Percentiles rank a stretch among this genome's conserved stretches.
Conservation (phyloP, 257 asterid genomes). For the Anisodus acutangulus region DNA sequence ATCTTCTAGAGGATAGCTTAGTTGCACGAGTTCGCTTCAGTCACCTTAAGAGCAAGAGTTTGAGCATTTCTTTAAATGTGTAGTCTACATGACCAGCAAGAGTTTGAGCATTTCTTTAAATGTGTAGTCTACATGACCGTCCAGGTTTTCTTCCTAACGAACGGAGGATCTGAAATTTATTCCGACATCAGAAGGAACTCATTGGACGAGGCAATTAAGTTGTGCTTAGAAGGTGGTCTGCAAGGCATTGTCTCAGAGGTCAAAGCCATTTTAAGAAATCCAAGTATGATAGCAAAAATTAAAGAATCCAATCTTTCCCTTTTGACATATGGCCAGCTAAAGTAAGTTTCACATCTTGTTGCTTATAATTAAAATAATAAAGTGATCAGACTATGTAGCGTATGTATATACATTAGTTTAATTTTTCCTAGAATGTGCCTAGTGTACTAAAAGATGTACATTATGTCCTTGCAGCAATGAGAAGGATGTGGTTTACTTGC, state of each 20-base stretch:
- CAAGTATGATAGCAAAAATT: slow-evolving; percentile 32
- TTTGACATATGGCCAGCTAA: slow-evolving; percentile 42
- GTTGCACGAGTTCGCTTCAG: no score
- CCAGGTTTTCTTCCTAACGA: slow-evolving; percentile 46
- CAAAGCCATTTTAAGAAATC: slow-evolving; percentile 44
- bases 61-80: neutral
- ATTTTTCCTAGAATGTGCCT: neutral
- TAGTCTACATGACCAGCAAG: neutral
- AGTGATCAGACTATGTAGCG: neutral
- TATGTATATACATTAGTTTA: neutral
- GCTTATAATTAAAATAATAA: neutral
- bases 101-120: neutral
- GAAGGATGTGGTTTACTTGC: slow-evolving; percentile 38
- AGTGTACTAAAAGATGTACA: neutral
- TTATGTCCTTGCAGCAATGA: slow-evolving; percentile 28
- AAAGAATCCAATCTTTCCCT: slow-evolving; percentile 43
- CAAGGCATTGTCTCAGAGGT: slow-evolving; percentile 44
- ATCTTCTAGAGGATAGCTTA: no score
- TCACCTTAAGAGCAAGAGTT: neutral
- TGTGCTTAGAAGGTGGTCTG: slow-evolving; percentile 38
- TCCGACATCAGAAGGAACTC: slow-evolving; percentile 42
- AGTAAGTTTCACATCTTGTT: slow-evolving; percentile 34
- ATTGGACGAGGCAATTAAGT: slow-evolving; percentile 38
- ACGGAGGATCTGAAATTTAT: slow-evolving; percentile 42
- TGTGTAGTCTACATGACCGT: no score